Evolutionary conservation across 805 yeast genomes (phyloP).

Genomic region (Yamadazyma insecticola): DNA sequence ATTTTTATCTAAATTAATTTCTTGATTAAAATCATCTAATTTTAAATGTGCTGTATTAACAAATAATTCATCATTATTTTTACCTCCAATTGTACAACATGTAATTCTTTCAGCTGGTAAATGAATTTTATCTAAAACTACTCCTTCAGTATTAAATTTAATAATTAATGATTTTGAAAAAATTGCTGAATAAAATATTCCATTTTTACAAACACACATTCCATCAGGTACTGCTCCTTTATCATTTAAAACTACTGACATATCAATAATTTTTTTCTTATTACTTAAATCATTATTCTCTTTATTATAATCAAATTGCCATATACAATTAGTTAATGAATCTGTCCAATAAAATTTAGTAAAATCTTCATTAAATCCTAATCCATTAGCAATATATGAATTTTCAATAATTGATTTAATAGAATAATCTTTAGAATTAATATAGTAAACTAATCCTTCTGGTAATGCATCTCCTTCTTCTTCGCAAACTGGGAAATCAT

Average conservation of each 20-base stretch:
- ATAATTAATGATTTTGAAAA: constrained; percentile 59
- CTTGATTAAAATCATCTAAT: constrained; percentile 33
- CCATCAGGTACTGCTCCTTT: constrained; percentile 73
- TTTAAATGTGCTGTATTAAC: constrained; percentile 63
- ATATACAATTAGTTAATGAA: constrained; percentile 28
- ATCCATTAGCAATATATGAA: constrained; percentile 65
- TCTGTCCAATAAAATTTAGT: constrained; percentile 38
- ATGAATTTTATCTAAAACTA: constrained; percentile 43
- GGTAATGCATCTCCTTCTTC: constrained; percentile 16
- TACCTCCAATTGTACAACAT: constrained; percentile 69
- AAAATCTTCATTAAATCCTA: constrained; percentile 29
- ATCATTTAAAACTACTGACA: constrained; percentile 23
- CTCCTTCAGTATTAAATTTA: constrained; percentile 47
- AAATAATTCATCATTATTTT: constrained; percentile 50
- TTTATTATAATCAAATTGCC: constrained; percentile 35
- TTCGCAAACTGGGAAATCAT: constrained; percentile 43
- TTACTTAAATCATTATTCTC: constrained; percentile 23
- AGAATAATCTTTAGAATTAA: too few species aligned
- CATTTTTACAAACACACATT: constrained; percentile 50
- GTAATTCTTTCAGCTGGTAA: constrained; percentile 62
- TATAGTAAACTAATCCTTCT: constrained; percentile 53
- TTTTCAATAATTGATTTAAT: constrained; percentile 25
- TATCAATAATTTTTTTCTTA: constrained; percentile 19
- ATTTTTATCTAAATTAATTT: constrained; percentile 11
- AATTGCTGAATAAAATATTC: constrained; percentile 60